phyloP scores from a whole-genome alignment of 441 rosid species.

The Populus trichocarpa region DNA sequence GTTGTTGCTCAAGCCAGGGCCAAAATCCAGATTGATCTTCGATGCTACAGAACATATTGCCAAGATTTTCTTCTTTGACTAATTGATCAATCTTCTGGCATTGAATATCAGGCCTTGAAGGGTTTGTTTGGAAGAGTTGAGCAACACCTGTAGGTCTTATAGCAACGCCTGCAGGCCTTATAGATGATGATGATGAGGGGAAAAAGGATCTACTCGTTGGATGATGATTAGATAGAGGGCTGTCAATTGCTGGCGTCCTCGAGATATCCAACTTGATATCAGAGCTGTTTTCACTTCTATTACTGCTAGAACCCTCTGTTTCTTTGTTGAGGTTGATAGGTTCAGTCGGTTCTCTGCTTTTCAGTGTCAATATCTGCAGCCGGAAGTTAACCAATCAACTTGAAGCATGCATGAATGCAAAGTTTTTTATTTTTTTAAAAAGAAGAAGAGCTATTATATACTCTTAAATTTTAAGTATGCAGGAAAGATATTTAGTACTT shows the following conservation, averaged over 20 bases:
- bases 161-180: slow-evolving; percentile 23
- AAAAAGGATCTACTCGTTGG: slow-evolving; percentile 49
- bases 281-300: slow-evolving; percentile 89
- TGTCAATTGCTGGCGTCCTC: slow-evolving; percentile 63
- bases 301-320: slow-evolving; percentile 92
- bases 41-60: slow-evolving; percentile 81
- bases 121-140: slow-evolving; percentile 55
- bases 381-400: slow-evolving; percentile 15
- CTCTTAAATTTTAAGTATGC: too few relatives aligned
- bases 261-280: slow-evolving; percentile 78
- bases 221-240: slow-evolving; percentile 53
- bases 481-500: neutral
- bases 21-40: slow-evolving; percentile 90
- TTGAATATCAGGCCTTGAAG: slow-evolving; percentile 24
- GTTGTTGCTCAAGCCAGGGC: slow-evolving; percentile 98
- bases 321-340: slow-evolving; percentile 92
- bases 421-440: neutral
- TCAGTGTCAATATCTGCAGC: slow-evolving; percentile 76
- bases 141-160: slow-evolving; percentile 24
- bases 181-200: slow-evolving; percentile 36
- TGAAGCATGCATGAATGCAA: neutral
- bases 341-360: slow-evolving; percentile 73
- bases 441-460: too few relatives aligned
- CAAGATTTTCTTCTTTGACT: slow-evolving; percentile 84
- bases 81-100: slow-evolving; percentile 40